Evolutionary conservation across 2,329 filamentous ascomycete species (phyloP).

Genomic region (Ophiostoma sp.): DNA sequence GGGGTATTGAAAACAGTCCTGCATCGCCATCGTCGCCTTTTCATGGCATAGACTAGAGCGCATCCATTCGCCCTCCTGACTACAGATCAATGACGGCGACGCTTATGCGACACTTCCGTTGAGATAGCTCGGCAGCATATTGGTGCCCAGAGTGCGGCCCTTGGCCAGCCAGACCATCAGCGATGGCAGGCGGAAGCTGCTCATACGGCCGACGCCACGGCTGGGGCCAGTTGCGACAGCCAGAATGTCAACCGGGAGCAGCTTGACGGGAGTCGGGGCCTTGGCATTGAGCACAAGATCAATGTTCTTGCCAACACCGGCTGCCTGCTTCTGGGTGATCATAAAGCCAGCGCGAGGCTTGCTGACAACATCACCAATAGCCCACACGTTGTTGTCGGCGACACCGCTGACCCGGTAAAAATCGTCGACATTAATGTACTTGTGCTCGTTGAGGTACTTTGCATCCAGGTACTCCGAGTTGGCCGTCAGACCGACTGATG

Average conservation of each 20-base stretch:
- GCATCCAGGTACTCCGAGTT: slow-evolving; percentile 50
- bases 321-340: slow-evolving; percentile 47
- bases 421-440: slow-evolving; percentile 48
- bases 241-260: slow-evolving; percentile 45
- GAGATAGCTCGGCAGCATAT: slow-evolving; percentile 42
- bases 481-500: slow-evolving; percentile 50
- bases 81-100: not conserved
- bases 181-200: slow-evolving; percentile 44
- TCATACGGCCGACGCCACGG: slow-evolving; percentile 45
- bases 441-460: slow-evolving; percentile 40
- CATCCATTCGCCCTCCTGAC: not conserved
- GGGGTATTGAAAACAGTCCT: not conserved
- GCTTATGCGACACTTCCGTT: slow-evolving; percentile 40
- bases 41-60: not conserved
- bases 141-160: slow-evolving; percentile 45
- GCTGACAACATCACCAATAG: slow-evolving; percentile 49
- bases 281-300: slow-evolving; percentile 44
- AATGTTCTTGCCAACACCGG: slow-evolving; percentile 50
- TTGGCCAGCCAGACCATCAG: slow-evolving; percentile 48
- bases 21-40: not conserved
- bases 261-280: slow-evolving; percentile 41
- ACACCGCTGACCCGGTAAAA: slow-evolving; percentile 43
- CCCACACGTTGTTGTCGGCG: slow-evolving; percentile 43
- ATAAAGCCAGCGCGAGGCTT: slow-evolving; percentile 44
- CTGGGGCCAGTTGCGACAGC: slow-evolving; percentile 46